A percentile compares a stretch with the other conserved stretches of the same genome.
Evolutionary conservation across 1,284 basidiomycete species (phyloP).

Genomic region (Cryptococcus sp.): DNA sequence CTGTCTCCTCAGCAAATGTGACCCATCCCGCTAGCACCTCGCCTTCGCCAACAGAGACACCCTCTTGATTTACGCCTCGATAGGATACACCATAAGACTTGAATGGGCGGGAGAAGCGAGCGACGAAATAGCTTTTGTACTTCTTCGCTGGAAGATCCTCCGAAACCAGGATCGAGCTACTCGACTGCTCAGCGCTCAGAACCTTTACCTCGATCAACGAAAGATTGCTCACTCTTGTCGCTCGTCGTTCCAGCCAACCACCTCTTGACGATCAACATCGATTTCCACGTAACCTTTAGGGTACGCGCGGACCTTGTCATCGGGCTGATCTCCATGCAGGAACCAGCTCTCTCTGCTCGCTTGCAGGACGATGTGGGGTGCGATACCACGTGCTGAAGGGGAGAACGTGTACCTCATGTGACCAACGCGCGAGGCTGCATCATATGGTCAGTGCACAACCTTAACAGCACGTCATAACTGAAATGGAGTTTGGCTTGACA

Average conservation of each 20-base stretch:
- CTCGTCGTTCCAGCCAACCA: conserved; percentile 71
- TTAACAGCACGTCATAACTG: not conserved
- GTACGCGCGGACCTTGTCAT: conserved; percentile 38
- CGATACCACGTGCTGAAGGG: conserved; percentile 24
- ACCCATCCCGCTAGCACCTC: conserved; percentile 63
- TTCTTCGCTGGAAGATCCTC: conserved; percentile 55
- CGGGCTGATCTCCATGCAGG: conserved; percentile 57
- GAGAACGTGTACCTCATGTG: conserved; percentile 73
- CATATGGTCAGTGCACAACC: not conserved
- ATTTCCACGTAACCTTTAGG: conserved; percentile 64
- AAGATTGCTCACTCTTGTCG: conserved; percentile 70
- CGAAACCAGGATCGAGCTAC: conserved; percentile 44
- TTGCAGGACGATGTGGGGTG: conserved; percentile 69
- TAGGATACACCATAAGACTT: conserved; percentile 59
- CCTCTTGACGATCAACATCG: conserved; percentile 58
- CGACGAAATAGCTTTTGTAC: conserved; percentile 73
- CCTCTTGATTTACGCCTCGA: conserved; percentile 54
- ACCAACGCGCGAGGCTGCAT: conserved; percentile 70
- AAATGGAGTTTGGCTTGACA: conserved; percentile 8
- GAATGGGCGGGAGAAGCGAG: conserved; percentile 64
- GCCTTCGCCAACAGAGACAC: conserved; percentile 38
- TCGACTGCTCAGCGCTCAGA: not conserved
- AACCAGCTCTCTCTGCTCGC: conserved; percentile 66
- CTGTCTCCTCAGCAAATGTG: conserved; percentile 55
- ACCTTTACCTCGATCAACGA: conserved; percentile 45